Base-by-base conservation (phyloP, 1,284 basidiomycete genomes). In the Ustilago shanxiensis region DNA sequence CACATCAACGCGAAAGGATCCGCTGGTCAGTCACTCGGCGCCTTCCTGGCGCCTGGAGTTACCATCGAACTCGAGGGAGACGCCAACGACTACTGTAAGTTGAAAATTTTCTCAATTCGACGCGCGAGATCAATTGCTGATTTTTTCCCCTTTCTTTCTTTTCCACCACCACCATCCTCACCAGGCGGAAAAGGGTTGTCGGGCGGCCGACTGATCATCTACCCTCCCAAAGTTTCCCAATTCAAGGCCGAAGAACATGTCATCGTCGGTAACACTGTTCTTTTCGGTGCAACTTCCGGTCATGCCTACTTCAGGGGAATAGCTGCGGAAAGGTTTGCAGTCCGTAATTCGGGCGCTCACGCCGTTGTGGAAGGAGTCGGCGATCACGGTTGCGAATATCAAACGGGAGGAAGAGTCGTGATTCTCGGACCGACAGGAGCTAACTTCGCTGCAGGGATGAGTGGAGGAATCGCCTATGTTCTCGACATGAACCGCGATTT, bases 191-290 rank as follows among this genome's bases (percentile, higher is more conserved):
- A 83, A 52, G 82, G 82, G 20, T 35, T 84, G 26, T 60, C 53
- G 18, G 82, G 82, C 24, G 82, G 82, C 41, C 81, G 82, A 35
- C 49, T 84, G 59, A 79, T 84, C 57, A 74, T 84, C 50, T 83
- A 84, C 55, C 82, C 82, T 1, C 82, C 81, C 65, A 84, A 84
- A 79, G 58, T 56, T n/a, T 81, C 81, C 6, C 29, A 69, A 2
- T 84, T 84, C 80, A 84, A 82, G 77, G 80, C 82, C n/a, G 81
- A 82, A 64, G 82, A 84, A 69, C 79, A 84, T 63, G 67, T 84
- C 50, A 76, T 84, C 50, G 74, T 83, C 28, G 82, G 82, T 28
- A 84, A 84, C 70, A 74, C 72, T 16, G 74, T 66, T 55, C 60
- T 84, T 20, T 79, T 69, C 57, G 82, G 83, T 41, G 80, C 82